Evolutionary conservation across 176 grass and related monocot species (phyloP).

Genomic region (Zoysia japonica): DNA sequence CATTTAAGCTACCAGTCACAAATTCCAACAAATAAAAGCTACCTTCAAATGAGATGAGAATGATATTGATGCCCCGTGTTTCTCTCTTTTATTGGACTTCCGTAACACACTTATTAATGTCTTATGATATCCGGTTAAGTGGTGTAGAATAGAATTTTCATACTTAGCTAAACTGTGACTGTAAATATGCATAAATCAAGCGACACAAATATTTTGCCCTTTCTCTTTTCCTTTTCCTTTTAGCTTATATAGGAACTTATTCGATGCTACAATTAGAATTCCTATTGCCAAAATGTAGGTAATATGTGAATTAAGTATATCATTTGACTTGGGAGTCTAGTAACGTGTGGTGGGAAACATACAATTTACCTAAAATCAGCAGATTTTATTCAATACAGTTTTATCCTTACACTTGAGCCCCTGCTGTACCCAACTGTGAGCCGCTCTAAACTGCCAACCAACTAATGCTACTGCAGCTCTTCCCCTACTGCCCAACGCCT

Average conservation of each 20-base stretch:
- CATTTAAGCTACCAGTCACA: neutral
- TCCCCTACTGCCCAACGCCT: slow-evolving; percentile 39
- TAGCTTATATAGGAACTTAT: neutral
- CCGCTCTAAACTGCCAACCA: slow-evolving; percentile 41
- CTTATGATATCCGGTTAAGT: neutral
- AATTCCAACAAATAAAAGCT: slow-evolving; percentile 18
- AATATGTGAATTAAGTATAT: neutral
- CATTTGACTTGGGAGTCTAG: neutral
- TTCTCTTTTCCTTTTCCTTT: slow-evolving; percentile 11
- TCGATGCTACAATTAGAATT: neutral
- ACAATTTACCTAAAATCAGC: slow-evolving; percentile 28
- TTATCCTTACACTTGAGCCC: slow-evolving; percentile 27
- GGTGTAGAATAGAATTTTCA: neutral
- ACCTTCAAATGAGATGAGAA: neutral
- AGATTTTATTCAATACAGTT: slow-evolving; percentile 30
- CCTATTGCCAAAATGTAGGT: neutral
- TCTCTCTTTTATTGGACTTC: neutral
- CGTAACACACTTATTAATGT: neutral
- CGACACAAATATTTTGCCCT: neutral
- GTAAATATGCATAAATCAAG: neutral
- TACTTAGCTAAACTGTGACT: neutral
- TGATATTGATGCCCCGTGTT: neutral
- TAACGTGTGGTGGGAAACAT: slow-evolving; percentile 13
- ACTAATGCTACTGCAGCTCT: slow-evolving; percentile 29
- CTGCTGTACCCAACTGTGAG: slow-evolving; percentile 32